These are phyloP conservation scores for Maudiozyma turicensis DNA, from an alignment of 805 yeast genomes.

Conservation along the genomic window DNA sequence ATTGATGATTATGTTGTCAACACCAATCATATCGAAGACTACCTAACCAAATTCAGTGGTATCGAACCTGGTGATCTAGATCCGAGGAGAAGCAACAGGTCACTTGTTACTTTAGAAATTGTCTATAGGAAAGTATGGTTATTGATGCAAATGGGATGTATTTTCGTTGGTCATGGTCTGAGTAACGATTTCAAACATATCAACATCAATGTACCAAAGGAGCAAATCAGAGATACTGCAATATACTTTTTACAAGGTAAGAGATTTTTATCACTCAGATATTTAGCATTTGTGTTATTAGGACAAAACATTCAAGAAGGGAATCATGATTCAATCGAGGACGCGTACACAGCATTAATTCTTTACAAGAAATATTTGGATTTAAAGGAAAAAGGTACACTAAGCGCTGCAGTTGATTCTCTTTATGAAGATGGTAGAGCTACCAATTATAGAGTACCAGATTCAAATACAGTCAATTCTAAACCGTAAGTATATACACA, in stretches of 20 bases:
- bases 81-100: constrained; percentile 50
- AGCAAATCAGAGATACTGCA: constrained; percentile 85
- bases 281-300: constrained; percentile 71
- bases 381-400: constrained; percentile 44
- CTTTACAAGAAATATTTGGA: constrained; percentile 66
- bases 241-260: constrained; percentile 68
- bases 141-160: constrained; percentile 75
- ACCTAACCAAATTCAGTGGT: constrained; percentile 87
- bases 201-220: constrained; percentile 76
- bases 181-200: constrained; percentile 87
- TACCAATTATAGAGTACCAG: constrained; percentile 26
- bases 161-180: constrained; percentile 92
- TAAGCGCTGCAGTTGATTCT: constrained; percentile 52
- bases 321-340: constrained; percentile 96
- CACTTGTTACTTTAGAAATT: constrained; percentile 69
- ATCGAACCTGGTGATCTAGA: constrained; percentile 86
- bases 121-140: constrained; percentile 89
- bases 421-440: constrained; percentile 60
- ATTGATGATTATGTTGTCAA: constrained; percentile 89
- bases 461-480: not conserved
- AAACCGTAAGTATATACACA: not conserved
- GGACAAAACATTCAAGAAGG: constrained; percentile 76
- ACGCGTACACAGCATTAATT: constrained; percentile 77
- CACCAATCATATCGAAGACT: constrained; percentile 63
- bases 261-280: constrained; percentile 74